Evolutionary conservation across 192 early-diverging fungal genomes (phyloP).

Genomic region (Backusella morwellensis): DNA sequence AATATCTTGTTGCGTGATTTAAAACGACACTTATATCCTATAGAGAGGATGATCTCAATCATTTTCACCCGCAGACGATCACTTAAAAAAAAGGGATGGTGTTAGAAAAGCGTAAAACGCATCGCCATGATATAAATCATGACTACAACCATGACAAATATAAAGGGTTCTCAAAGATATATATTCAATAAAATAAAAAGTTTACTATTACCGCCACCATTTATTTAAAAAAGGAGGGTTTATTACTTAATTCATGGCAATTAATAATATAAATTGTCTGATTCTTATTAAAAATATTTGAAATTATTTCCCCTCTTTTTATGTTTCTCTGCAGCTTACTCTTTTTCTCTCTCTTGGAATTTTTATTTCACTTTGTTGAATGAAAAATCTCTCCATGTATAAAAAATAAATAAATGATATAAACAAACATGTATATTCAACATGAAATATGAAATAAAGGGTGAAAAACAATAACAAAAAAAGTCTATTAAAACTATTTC

Average conservation of each 20-base stretch:
- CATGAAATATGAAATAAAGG: slow-evolving; percentile 1
- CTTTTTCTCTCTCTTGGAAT: background rate
- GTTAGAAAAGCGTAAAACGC: background rate
- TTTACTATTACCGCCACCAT: background rate
- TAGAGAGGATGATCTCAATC: background rate
- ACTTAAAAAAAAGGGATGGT: background rate
- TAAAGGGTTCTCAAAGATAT: background rate
- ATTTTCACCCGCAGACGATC: background rate
- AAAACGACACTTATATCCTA: background rate
- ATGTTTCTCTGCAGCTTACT: background rate
- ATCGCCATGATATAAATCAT: background rate
- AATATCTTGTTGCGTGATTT: background rate
- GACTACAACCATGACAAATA: background rate
- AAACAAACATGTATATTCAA: background rate
- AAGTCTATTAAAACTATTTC: background rate
- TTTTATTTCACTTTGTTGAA: background rate
- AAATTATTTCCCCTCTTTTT: background rate
- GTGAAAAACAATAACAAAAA: background rate
- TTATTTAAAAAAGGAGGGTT: background rate
- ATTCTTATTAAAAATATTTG: background rate
- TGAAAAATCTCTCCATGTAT: background rate
- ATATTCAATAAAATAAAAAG: background rate
- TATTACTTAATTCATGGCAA: background rate
- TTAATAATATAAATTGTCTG: background rate
- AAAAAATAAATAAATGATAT: background rate